Conservation (phyloP, 2,329 filamentous ascomycete species). For the Dothistroma pini region DNA sequence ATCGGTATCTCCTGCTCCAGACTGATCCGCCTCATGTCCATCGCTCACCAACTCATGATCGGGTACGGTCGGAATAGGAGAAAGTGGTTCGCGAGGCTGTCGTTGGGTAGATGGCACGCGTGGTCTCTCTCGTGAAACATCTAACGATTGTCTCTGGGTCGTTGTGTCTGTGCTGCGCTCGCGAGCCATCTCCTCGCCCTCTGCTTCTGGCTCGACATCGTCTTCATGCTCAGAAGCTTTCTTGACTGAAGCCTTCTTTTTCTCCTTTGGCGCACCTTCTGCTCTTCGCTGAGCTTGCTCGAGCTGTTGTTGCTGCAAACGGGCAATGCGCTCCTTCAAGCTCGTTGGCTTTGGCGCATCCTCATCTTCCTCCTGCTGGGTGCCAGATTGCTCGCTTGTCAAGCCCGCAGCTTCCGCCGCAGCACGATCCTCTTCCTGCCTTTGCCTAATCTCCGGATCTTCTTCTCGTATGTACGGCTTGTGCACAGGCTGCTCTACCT, state of each 20-base stretch:
- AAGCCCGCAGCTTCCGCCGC: conserved; percentile 67
- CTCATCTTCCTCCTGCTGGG: conserved; percentile 56
- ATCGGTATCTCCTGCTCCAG: conserved; percentile 59
- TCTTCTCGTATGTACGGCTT: conserved; percentile 85
- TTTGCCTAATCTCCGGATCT: conserved; percentile 64
- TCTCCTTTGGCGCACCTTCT: conserved; percentile 75
- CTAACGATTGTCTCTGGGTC: conserved; percentile 38
- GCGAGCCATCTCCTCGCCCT: conserved; percentile 38
- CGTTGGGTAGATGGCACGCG: conserved; percentile 37
- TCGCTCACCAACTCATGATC: conserved; percentile 57
- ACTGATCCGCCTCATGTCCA: conserved; percentile 63
- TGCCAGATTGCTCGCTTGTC: conserved; percentile 34
- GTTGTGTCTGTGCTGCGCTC: conserved; percentile 36
- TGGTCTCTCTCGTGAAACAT: conserved; percentile 34
- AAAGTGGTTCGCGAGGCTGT: conserved; percentile 38
- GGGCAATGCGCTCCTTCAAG: conserved; percentile 89
- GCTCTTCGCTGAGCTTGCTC: conserved; percentile 83
- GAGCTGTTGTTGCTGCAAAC: conserved; percentile 88
- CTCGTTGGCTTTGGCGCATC: conserved; percentile 89
- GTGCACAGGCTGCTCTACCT: conserved; percentile 57
- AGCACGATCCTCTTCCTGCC: conserved; percentile 62
- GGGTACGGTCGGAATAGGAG: conserved; percentile 34
- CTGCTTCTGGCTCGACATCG: conserved; percentile 33
- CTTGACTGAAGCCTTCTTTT: conserved; percentile 58
- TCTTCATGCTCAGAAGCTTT: conserved; percentile 55